Conservation (phyloP, 257 asterid genomes). For the Solanum clarkiae region DNA sequence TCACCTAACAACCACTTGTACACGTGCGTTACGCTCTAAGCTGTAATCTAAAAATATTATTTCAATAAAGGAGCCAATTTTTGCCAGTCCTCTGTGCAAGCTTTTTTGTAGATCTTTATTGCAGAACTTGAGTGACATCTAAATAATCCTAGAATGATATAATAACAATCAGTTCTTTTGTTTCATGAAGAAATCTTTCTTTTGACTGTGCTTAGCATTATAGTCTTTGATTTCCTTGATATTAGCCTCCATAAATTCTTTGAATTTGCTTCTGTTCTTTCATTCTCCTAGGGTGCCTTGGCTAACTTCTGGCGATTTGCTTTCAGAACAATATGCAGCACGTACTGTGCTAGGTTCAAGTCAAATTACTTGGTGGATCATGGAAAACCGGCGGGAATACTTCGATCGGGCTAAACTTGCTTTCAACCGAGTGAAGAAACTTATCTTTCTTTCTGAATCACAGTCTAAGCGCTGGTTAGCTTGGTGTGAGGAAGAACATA, state of each 20-base stretch:
- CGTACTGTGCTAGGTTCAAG: slow-evolving; percentile 83
- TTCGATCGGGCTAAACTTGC: slow-evolving; percentile 75
- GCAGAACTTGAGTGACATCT: neutral
- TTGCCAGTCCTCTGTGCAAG: neutral
- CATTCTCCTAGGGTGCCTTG: neutral
- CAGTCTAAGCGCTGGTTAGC: slow-evolving; percentile 84
- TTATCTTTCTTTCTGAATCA: slow-evolving; percentile 70
- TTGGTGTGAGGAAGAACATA: slow-evolving; percentile 90
- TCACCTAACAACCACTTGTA: neutral
- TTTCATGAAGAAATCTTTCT: neutral
- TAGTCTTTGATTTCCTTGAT: neutral
- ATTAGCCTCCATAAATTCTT: neutral
- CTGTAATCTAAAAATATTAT: neutral
- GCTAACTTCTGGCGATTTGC: neutral
- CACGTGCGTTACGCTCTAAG: neutral
- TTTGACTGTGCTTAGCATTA: neutral
- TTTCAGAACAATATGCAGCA: slow-evolving; percentile 72
- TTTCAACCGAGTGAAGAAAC: slow-evolving; percentile 66
- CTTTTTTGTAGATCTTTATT: neutral
- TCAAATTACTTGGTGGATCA: slow-evolving; percentile 98
- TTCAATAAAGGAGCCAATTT: neutral
- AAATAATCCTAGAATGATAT: neutral
- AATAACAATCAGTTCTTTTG: neutral
- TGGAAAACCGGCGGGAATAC: slow-evolving; percentile 94
- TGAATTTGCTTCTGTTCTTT: neutral